Base-by-base conservation (phyloP, 768 basidiomycete species). In the Tylopilus felleus region DNA sequence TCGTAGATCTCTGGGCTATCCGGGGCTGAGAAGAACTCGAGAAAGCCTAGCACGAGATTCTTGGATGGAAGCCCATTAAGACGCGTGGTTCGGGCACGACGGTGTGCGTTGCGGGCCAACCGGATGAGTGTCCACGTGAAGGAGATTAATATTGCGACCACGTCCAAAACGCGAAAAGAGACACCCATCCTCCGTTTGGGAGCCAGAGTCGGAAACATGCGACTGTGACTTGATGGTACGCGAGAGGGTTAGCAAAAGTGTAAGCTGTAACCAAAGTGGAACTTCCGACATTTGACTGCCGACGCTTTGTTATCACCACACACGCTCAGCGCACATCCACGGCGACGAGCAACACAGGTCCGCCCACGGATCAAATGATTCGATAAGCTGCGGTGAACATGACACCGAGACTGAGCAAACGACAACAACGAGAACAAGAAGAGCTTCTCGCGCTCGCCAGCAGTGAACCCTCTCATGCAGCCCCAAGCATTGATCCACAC, bases 361-460 rank as follows among this genome's bases (percentile, higher is more conserved):
- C 16, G 21, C 22, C 13, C 40, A 44, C 31, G 5, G 29, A 35
- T 35, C 40, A 41, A 41, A 55, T 63, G 36, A 40, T 33, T n/a
- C 39, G 31, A 54, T 39, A n/a, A 43, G 45, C 8, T 17, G 22
- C 16, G 31, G 36, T 47, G 39, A 36, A 47, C 8, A 90, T 89
- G 88, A 77, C 87, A 52, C 83, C 87, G 21, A 78, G 88, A 57
- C 71, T 87, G 36, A 94, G 83, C 71, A 95, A 92, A 71, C 79
- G 93, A 45, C 92, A 93, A 69, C 90, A 94, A 64, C 75, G 93
- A 43, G 90, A 93, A 63, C 77, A 84, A 22, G 90, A 93, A 55
- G 90, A 95, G 59, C 80, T 95, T 2, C 77, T 82, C 33, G 79
- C 81, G 1, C 76, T 86, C 36, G 62, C 72, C 2, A 63, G 71